Percentiles rank a stretch among this genome's conserved stretches.
phyloP scores from a whole-genome alignment of 257 asterid species.

The Gentiana dahurica region DNA sequence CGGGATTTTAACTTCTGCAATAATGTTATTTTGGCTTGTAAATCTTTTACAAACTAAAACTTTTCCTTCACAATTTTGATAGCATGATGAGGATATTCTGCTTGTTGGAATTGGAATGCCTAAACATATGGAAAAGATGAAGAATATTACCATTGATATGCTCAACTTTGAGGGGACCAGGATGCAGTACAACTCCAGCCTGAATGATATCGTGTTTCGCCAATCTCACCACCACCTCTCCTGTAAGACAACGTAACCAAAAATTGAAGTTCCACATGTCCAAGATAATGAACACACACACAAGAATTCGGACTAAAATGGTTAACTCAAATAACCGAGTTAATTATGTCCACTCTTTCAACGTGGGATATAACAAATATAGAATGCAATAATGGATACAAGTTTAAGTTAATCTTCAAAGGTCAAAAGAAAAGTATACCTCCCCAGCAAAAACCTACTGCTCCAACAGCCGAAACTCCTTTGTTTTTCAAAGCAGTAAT shows the following conservation, averaged over 20 bases:
- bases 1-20: constrained; percentile 51
- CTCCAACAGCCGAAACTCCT: constrained; percentile 52
- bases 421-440: constrained; percentile 20
- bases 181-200: constrained; percentile 62
- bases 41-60: too few relatives aligned
- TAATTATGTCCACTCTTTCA: too few relatives aligned
- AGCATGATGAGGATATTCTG: too few relatives aligned
- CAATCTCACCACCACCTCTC: constrained; percentile 33
- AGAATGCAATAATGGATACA: too few relatives aligned
- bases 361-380: too few relatives aligned
- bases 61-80: too few relatives aligned
- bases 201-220: constrained; percentile 44
- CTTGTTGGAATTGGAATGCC: too few relatives aligned
- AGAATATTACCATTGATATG: constrained; percentile 39
- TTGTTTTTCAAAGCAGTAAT: constrained; percentile 37
- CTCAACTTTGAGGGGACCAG: constrained; percentile 47
- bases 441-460: constrained; percentile 84
- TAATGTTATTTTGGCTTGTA: background rate
- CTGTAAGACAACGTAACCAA: constrained; percentile 20
- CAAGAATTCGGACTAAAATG: too few relatives aligned
- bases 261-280: background rate
- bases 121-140: background rate
- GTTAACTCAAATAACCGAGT: too few relatives aligned
- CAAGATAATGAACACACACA: too few relatives aligned
- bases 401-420: background rate